Conservation (phyloP, 345 rosid species). For the Camelina hispida region DNA sequence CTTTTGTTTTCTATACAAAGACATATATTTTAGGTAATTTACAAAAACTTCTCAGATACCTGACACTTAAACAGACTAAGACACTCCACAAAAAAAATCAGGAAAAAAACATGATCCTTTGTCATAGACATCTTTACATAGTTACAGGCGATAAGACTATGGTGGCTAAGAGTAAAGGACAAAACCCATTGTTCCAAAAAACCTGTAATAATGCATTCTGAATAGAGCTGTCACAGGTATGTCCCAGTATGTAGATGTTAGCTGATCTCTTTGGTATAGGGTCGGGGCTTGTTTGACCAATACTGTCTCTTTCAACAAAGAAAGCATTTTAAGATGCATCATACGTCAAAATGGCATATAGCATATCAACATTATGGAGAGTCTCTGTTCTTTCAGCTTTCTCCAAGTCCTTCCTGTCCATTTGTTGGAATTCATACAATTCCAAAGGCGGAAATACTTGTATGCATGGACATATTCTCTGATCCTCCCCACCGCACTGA, state of each 20-base stretch:
- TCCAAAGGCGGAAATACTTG: neutral
- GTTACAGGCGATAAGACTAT: conserved; percentile 10
- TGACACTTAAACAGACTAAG: neutral
- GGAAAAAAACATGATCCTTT: neutral
- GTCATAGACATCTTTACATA: conserved; percentile 7
- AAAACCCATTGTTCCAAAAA: neutral
- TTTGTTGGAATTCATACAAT: neutral
- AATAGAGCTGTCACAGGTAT: conserved; percentile 23
- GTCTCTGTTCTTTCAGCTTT: conserved; percentile 27
- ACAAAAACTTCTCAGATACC: neutral
- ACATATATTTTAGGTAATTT: neutral
- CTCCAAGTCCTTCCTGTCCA: conserved; percentile 7
- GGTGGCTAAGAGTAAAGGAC: conserved; percentile 22
- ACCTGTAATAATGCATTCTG: conserved; percentile 18
- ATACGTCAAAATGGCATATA: neutral
- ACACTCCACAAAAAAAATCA: neutral
- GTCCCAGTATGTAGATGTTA: conserved; percentile 30
- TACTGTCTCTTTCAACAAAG: conserved; percentile 18
- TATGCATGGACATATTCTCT: conserved; percentile 1
- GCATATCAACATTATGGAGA: neutral
- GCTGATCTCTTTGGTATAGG: neutral
- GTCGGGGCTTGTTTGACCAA: conserved; percentile 15
- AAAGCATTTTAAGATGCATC: conserved; percentile 18
- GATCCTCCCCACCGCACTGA: conserved; percentile 15
- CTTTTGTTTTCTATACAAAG: conserved; percentile 2